These are phyloP conservation scores for Venturia oleaginea DNA, from an alignment of 2,329 filamentous ascomycete species.

Conservation along the genomic window DNA sequence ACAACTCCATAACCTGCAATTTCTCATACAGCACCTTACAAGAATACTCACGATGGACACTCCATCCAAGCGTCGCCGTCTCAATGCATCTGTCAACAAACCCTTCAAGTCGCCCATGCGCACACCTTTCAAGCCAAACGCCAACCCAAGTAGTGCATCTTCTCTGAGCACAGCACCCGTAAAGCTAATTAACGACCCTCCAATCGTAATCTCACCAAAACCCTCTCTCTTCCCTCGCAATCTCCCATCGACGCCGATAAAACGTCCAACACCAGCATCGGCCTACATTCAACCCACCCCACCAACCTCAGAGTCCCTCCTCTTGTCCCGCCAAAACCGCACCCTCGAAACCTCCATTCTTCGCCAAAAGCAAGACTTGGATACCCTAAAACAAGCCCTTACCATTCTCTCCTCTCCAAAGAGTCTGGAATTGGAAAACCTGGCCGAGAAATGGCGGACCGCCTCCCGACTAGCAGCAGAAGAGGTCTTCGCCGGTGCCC, in stretches of 20 bases:
- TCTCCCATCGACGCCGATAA: neutral
- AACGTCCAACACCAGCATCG: neutral
- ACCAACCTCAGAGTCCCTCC: neutral
- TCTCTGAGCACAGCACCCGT: neutral
- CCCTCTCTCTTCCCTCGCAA: neutral
- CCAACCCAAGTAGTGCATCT: constrained; percentile 1
- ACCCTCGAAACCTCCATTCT: constrained; percentile 13
- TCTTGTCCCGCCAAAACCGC: neutral
- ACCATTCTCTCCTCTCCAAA: neutral
- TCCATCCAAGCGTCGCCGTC: constrained; percentile 53
- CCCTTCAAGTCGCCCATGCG: constrained; percentile 65
- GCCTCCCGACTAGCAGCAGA: constrained; percentile 14
- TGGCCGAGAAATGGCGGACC: constrained; percentile 14
- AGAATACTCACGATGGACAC: constrained; percentile 26
- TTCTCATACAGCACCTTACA: neutral
- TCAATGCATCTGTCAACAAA: constrained; percentile 53
- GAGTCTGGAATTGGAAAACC: constrained; percentile 11
- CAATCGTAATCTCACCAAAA: neutral
- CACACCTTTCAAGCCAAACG: constrained; percentile 28
- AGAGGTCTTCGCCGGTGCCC: constrained; percentile 12
- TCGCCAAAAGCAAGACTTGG: constrained; percentile 17
- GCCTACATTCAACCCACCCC: neutral
- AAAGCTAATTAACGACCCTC: neutral
- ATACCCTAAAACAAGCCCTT: constrained; percentile 14
- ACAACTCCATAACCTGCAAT: neutral